phyloP scores from a whole-genome alignment of 352 stramenopile species.

The Stephanocyclus meneghinianus region DNA sequence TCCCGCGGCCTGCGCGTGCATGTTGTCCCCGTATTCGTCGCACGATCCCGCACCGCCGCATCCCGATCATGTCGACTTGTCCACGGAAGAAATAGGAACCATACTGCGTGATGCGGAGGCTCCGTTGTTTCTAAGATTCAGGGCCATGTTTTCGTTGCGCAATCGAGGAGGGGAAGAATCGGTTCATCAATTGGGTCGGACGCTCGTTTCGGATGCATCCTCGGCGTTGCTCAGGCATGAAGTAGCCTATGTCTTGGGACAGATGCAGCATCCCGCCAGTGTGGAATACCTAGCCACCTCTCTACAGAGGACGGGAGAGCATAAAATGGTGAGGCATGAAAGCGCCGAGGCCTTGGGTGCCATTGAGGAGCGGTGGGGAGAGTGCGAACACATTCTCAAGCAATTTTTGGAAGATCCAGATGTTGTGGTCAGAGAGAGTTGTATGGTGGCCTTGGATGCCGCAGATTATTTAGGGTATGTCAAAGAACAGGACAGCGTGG shows the following conservation, averaged over 20 bases:
- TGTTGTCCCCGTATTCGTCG: conserved; percentile 88
- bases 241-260: conserved; percentile 96
- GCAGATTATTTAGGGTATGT: conserved; percentile 91
- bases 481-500: conserved; percentile 1
- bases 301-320: conserved; percentile 88
- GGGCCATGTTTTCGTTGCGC: conserved; percentile 97
- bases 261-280: conserved; percentile 92
- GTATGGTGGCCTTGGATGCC: conserved; percentile 94
- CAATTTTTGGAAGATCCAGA: conserved; percentile 84
- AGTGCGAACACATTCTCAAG: conserved; percentile 89
- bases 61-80: conserved; percentile 75
- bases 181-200: conserved; percentile 69
- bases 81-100: conserved; percentile 84
- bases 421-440: conserved; percentile 92
- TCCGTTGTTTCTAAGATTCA: conserved; percentile 91
- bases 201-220: conserved; percentile 55
- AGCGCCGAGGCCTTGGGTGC: conserved; percentile 94
- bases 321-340: conserved; percentile 97
- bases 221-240: conserved; percentile 96
- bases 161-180: conserved; percentile 92
- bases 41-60: conserved; percentile 93
- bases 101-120: conserved; percentile 86
- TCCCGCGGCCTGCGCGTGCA: conserved; percentile 80
- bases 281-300: conserved; percentile 89
- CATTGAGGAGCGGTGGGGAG: conserved; percentile 88